A percentile compares a stretch with the other conserved stretches of the same genome.
phyloP scores from a whole-genome alignment of 2,329 filamentous ascomycete genomes.

The Diplocarpon rosae region DNA sequence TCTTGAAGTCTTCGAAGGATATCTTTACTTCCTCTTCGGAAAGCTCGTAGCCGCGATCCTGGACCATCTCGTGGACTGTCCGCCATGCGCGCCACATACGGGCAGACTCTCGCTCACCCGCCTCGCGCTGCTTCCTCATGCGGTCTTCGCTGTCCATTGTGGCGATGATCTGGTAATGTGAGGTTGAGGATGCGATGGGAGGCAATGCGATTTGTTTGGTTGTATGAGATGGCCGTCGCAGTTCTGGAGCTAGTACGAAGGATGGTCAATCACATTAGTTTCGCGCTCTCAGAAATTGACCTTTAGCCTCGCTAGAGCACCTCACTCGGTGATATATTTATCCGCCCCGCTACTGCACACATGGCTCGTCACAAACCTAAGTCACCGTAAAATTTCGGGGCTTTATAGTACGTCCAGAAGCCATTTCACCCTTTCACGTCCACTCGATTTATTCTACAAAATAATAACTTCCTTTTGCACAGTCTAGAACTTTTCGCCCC shows the following conservation, averaged over 20 bases:
- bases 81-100: constrained; percentile 89
- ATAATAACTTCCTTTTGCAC: constrained; percentile 18
- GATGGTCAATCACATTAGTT: no score
- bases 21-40: constrained; percentile 83
- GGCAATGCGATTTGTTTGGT: neutral
- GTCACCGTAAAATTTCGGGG: no score
- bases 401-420: neutral
- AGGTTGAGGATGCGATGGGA: neutral
- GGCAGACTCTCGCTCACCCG: constrained; percentile 34
- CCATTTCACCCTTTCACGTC: neutral
- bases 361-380: no score
- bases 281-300: no score
- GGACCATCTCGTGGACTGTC: constrained; percentile 91
- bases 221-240: neutral
- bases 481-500: neutral
- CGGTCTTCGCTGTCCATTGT: constrained; percentile 24
- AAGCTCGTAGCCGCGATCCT: constrained; percentile 86
- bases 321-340: neutral
- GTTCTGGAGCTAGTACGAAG: no score
- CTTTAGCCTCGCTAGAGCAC: no score
- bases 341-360: neutral
- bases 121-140: constrained; percentile 23
- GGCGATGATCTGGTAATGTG: neutral
- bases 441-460: constrained; percentile 14
- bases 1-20: constrained; percentile 69